These are phyloP conservation scores for Hylodesmum podocarpum DNA, from an alignment of 306 rosid genomes.

Conservation along the genomic window DNA sequence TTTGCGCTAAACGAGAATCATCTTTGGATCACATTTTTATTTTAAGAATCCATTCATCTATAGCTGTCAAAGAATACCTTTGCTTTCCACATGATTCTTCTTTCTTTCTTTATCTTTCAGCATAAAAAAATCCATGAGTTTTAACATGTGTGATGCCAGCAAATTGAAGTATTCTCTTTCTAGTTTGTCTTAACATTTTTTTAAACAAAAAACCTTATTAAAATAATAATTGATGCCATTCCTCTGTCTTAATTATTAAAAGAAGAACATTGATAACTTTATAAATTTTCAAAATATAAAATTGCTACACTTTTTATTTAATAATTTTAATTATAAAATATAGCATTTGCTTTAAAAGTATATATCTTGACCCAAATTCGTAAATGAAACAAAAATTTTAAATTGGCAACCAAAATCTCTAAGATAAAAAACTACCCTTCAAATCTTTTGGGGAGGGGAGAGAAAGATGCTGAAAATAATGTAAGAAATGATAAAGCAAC, in stretches of 20 bases:
- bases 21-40: not conserved
- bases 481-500: not conserved
- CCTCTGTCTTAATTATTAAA: not conserved
- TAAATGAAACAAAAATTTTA: not conserved
- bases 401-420: not conserved
- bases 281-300: too few relatives aligned
- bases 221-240: not conserved
- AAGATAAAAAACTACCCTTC: not conserved
- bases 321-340: not conserved
- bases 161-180: not conserved
- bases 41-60: not conserved
- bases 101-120: not conserved
- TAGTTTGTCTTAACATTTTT: not conserved
- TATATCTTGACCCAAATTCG: too few relatives aligned
- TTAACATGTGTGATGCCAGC: not conserved
- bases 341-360: not conserved
- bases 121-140: not conserved
- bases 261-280: not conserved
- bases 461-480: constrained; percentile 12
- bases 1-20: not conserved
- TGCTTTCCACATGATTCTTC: not conserved
- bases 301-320: not conserved
- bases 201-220: too few relatives aligned
- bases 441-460: not conserved
- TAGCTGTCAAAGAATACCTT: constrained; percentile 2